A percentile compares a stretch with the other conserved stretches of the same genome.
phyloP scores from a whole-genome alignment of 1,284 basidiomycete genomes.

The Paramarasmius palmivorus region DNA sequence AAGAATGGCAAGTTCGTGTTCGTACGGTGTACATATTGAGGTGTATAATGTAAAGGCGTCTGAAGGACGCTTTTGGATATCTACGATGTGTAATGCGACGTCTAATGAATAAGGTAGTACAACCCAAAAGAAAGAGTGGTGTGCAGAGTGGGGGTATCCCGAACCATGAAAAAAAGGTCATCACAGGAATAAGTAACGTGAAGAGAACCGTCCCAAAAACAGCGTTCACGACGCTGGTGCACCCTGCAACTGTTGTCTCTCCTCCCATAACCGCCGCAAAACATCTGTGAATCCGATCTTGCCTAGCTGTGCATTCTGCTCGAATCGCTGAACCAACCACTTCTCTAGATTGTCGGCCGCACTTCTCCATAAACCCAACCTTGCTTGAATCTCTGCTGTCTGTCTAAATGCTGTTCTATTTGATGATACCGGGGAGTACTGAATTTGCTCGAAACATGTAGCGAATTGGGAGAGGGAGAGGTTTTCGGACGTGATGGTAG shows the following conservation, averaged over 20 bases:
- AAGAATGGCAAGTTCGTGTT: too few species aligned
- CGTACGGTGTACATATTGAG: too few species aligned
- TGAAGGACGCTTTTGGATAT: not conserved
- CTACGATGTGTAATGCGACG: slow-evolving; percentile 6
- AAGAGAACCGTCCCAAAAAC: not conserved
- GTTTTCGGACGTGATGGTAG: slow-evolving; percentile 87
- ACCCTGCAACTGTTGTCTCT: slow-evolving; percentile 34
- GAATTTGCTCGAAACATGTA: slow-evolving; percentile 87
- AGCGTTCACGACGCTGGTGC: not conserved
- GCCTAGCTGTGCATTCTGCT: slow-evolving; percentile 84
- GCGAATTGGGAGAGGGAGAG: slow-evolving; percentile 89
- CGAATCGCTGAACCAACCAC: slow-evolving; percentile 83
- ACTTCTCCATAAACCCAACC: slow-evolving; percentile 75
- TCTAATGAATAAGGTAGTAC: slow-evolving; percentile 5
- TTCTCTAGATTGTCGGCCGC: slow-evolving; percentile 80
- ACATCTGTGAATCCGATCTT: slow-evolving; percentile 89
- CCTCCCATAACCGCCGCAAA: slow-evolving; percentile 72
- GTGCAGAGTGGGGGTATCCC: not conserved
- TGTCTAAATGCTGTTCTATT: slow-evolving; percentile 71
- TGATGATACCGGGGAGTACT: slow-evolving; percentile 71
- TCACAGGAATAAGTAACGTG: not conserved
- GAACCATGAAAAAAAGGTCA: slow-evolving; percentile 7
- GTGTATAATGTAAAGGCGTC: too few species aligned
- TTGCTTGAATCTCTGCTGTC: slow-evolving; percentile 83
- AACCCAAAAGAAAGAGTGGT: slow-evolving; percentile 7